Evolutionary conservation across 306 rosid genomes (phyloP).

Genomic region (Glycine tomentella): DNA sequence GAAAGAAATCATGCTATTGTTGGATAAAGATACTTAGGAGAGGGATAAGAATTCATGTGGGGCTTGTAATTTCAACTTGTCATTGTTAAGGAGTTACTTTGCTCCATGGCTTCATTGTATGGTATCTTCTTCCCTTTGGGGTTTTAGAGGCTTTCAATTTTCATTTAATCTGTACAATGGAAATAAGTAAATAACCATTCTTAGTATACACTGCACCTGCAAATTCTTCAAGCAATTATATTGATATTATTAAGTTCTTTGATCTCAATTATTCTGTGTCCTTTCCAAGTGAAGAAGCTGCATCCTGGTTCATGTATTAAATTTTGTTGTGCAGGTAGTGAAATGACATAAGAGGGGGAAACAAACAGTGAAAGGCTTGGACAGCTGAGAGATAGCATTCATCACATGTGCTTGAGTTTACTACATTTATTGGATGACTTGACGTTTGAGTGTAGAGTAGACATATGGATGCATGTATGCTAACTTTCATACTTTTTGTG

Average conservation of each 20-base stretch:
- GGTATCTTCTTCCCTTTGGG: constrained; percentile 39
- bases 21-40: constrained; percentile 11
- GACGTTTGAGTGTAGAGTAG: constrained; percentile 15
- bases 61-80: constrained; percentile 53
- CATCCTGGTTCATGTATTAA: not conserved
- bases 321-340: not conserved
- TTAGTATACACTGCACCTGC: not conserved
- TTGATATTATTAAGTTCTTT: constrained; percentile 7
- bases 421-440: constrained; percentile 10
- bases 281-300: constrained; percentile 1
- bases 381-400: constrained; percentile 7
- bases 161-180: constrained; percentile 48
- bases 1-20: not conserved
- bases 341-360: not conserved
- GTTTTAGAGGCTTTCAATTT: constrained; percentile 35
- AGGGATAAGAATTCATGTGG: constrained; percentile 30
- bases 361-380: constrained; percentile 13
- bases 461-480: constrained; percentile 24
- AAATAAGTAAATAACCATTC: constrained; percentile 31
- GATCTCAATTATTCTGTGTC: not conserved
- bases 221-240: not conserved
- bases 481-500: constrained; percentile 40
- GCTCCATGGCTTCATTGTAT: constrained; percentile 11
- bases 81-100: constrained; percentile 40
- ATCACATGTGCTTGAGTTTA: constrained; percentile 6